Evolutionary conservation across 2,329 filamentous ascomycete species (phyloP).

Genomic region (Ophiostoma triangulosporum): DNA sequence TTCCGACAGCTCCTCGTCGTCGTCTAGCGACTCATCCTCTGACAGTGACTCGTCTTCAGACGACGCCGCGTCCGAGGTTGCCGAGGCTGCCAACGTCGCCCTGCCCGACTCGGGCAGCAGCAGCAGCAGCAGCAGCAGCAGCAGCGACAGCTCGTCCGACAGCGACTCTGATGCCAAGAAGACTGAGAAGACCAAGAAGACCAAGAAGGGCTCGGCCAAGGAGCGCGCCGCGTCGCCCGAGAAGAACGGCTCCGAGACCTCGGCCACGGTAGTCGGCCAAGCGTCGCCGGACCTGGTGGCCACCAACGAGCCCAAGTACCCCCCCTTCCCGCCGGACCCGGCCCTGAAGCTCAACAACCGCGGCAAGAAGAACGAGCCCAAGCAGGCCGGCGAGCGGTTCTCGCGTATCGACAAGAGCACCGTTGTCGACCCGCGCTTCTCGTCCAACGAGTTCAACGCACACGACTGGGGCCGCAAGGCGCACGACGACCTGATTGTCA

Average conservation of each 20-base stretch:
- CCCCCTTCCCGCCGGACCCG: constrained; percentile 41
- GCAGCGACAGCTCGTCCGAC: constrained; percentile 3
- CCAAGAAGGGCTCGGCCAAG: background rate
- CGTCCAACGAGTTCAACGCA: constrained; percentile 62
- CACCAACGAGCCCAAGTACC: constrained; percentile 22
- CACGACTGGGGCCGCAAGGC: constrained; percentile 89
- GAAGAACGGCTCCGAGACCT: constrained; percentile 25
- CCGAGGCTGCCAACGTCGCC: constrained; percentile 17
- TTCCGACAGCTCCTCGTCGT: constrained; percentile 1
- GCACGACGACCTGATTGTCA: constrained; percentile 76
- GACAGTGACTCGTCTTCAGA: constrained; percentile 9
- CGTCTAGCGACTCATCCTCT: constrained; percentile 7
- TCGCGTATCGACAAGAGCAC: constrained; percentile 61
- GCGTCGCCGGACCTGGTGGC: constrained; percentile 29
- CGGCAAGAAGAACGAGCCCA: constrained; percentile 31
- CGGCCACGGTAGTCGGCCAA: constrained; percentile 31
- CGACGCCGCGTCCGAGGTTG: constrained; percentile 16
- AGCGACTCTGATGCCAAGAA: constrained; percentile 5
- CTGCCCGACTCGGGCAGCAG: constrained; percentile 22
- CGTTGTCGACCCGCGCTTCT: constrained; percentile 52
- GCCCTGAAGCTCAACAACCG: constrained; percentile 25
- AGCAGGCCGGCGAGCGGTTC: constrained; percentile 54
- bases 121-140: constrained; percentile 7
- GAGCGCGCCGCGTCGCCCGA: constrained; percentile 1
- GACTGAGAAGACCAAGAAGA: background rate